Conservation (phyloP, 768 basidiomycete species). For the Tylopilus felleus region DNA sequence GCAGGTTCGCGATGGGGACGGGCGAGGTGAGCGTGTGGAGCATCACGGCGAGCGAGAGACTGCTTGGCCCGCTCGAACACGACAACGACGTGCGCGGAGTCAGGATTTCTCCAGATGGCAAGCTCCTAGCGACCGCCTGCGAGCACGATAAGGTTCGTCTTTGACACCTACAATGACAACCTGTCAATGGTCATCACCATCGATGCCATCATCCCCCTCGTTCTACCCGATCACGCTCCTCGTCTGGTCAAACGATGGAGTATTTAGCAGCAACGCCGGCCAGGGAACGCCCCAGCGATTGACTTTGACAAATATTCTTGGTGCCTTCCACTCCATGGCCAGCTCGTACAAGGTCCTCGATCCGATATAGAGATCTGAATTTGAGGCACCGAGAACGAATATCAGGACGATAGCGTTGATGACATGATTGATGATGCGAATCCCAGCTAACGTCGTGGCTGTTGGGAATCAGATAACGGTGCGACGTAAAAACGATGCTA, state of each 20-base stretch:
- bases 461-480: constrained; percentile 10
- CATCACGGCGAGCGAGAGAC: not conserved
- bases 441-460: constrained; percentile 41
- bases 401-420: constrained; percentile 40
- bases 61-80: constrained; percentile 2
- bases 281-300: constrained; percentile 33
- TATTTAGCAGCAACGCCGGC: constrained; percentile 49
- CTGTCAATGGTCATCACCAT: not conserved
- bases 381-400: constrained; percentile 47
- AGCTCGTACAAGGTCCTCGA: constrained; percentile 47
- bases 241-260: constrained; percentile 20
- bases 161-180: not conserved
- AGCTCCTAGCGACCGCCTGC: not conserved
- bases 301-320: constrained; percentile 38
- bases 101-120: not conserved
- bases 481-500: constrained; percentile 16
- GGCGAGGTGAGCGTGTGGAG: not conserved
- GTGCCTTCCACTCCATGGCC: constrained; percentile 46
- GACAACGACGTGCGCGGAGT: not conserved
- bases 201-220: not conserved
- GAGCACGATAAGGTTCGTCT: not conserved
- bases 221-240: not conserved
- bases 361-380: constrained; percentile 58
- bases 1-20: not conserved
- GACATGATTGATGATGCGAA: constrained; percentile 44